phyloP scores from a whole-genome alignment of 2,329 filamentous ascomycete species.

The Leptographium wingfieldii region DNA sequence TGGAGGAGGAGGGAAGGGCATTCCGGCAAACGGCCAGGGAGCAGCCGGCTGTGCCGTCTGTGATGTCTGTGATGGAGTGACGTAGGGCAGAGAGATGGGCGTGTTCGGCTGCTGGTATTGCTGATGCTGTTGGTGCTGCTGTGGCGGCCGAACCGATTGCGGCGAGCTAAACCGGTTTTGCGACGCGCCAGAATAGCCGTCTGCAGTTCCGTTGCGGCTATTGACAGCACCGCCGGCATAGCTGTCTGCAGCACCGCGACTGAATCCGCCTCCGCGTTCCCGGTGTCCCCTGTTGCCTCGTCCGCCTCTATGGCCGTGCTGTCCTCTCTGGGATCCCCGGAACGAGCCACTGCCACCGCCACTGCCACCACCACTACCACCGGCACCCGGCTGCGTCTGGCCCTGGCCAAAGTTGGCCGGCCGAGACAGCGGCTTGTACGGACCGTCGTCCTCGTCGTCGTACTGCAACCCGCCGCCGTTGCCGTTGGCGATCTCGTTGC shows the following conservation, averaged over 20 bases:
- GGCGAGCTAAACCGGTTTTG: background rate
- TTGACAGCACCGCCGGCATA: background rate
- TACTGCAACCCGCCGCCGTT: slow-evolving; percentile 45
- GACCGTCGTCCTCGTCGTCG: slow-evolving; percentile 54
- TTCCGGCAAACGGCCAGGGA: slow-evolving; percentile 7
- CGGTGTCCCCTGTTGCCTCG: slow-evolving; percentile 32
- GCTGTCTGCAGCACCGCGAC: slow-evolving; percentile 25
- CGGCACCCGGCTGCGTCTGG: slow-evolving; percentile 23
- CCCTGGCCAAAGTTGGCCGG: slow-evolving; percentile 49
- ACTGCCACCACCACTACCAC: slow-evolving; percentile 1
- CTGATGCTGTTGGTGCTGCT: background rate
- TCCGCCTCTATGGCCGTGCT: slow-evolving; percentile 19
- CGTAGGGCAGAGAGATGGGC: background rate
- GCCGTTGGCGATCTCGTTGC: slow-evolving; percentile 23
- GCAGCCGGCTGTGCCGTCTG: slow-evolving; percentile 8
- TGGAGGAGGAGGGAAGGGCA: slow-evolving; percentile 15
- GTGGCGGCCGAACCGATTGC: background rate
- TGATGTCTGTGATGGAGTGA: slow-evolving; percentile 14
- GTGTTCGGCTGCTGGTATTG: background rate
- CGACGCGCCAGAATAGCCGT: background rate
- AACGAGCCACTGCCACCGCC: slow-evolving; percentile 13
- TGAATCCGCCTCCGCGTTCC: slow-evolving; percentile 23
- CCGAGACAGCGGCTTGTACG: slow-evolving; percentile 58
- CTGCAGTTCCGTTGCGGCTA: background rate
- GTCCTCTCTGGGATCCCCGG: background rate